Percentiles rank a stretch among this genome's conserved stretches.
These are phyloP conservation scores for Drechslerella stenobrocha DNA, from an alignment of 2,329 filamentous ascomycete species.

Conservation along the genomic window DNA sequence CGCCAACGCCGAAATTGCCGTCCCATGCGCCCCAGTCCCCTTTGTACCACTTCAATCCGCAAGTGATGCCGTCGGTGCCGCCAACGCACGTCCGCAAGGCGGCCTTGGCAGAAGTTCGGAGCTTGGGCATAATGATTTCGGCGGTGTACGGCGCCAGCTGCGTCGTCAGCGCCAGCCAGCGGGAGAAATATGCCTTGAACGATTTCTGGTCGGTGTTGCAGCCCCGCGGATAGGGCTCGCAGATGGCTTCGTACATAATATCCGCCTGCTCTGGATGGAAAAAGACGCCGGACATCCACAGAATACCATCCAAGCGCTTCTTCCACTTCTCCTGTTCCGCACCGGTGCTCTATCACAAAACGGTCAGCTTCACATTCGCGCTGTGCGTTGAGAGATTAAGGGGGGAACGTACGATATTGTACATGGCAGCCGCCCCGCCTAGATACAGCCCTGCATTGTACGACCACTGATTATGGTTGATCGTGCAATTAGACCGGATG, in stretches of 20 bases:
- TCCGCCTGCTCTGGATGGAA: slow-evolving; percentile 62
- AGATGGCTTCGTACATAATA: slow-evolving; percentile 69
- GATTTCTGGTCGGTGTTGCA: slow-evolving; percentile 69
- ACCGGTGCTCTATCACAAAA: slow-evolving; percentile 57
- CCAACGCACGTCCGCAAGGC: slow-evolving; percentile 65
- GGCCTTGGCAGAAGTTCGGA: slow-evolving; percentile 62
- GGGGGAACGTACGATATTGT: slow-evolving; percentile 60
- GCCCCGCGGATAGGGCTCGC: slow-evolving; percentile 59
- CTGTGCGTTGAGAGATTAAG: slow-evolving; percentile 9
- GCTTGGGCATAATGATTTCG: slow-evolving; percentile 58
- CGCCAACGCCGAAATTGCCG: slow-evolving; percentile 59
- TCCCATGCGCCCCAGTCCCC: slow-evolving; percentile 61
- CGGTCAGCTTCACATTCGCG: slow-evolving; percentile 10
- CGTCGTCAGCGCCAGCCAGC: slow-evolving; percentile 66
- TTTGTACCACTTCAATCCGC: slow-evolving; percentile 67
- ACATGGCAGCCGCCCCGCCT: slow-evolving; percentile 67
- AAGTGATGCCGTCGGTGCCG: slow-evolving; percentile 60
- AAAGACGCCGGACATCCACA: slow-evolving; percentile 62
- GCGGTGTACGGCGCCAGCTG: slow-evolving; percentile 63
- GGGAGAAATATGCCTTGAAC: slow-evolving; percentile 70
- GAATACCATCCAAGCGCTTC: slow-evolving; percentile 60
- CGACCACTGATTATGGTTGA: slow-evolving; percentile 65
- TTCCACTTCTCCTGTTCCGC: slow-evolving; percentile 60
- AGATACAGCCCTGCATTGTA: slow-evolving; percentile 69
- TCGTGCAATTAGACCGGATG: slow-evolving; percentile 61